These are phyloP conservation scores for Beta corolliflora DNA, from an alignment of 179 eudicot species.

Conservation along the genomic window DNA sequence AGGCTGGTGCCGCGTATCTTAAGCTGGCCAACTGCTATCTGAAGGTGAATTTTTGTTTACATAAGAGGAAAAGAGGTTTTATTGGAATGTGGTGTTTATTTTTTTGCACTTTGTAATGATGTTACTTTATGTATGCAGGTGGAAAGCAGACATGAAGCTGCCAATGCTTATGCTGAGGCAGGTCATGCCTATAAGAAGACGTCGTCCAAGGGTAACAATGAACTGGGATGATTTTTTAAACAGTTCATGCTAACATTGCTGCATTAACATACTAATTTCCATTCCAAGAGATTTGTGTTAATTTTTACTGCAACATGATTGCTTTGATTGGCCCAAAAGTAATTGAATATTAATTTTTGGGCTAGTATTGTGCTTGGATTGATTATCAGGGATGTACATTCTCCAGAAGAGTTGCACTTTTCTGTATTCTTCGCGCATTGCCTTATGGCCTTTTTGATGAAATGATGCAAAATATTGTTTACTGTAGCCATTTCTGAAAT, in stretches of 20 bases:
- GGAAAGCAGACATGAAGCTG: constrained; percentile 97
- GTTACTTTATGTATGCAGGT: constrained; percentile 37
- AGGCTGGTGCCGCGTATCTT: constrained; percentile 71
- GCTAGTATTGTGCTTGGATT: neutral
- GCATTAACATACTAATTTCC: neutral
- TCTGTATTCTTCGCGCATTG: neutral
- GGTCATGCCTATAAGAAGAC: constrained; percentile 90
- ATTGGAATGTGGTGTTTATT: neutral
- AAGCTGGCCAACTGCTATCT: constrained; percentile 77
- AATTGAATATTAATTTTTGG: neutral
- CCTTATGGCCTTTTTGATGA: neutral
- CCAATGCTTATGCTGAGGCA: constrained; percentile 86
- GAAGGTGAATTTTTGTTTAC: constrained; percentile 49
- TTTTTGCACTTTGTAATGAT: constrained; percentile 1
- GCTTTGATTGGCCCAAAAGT: neutral
- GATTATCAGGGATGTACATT: neutral
- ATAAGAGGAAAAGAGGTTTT: neutral
- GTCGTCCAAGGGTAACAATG: constrained; percentile 56
- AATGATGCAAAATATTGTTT: neutral
- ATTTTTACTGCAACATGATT: neutral
- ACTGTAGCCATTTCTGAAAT: neutral
- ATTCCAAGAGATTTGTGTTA: neutral
- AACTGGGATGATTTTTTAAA: neutral
- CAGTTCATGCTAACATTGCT: constrained; percentile 1
- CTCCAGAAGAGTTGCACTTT: neutral